Base-by-base conservation (phyloP, 1,284 basidiomycete species). In the Erythrobasidium hasegawianum region DNA sequence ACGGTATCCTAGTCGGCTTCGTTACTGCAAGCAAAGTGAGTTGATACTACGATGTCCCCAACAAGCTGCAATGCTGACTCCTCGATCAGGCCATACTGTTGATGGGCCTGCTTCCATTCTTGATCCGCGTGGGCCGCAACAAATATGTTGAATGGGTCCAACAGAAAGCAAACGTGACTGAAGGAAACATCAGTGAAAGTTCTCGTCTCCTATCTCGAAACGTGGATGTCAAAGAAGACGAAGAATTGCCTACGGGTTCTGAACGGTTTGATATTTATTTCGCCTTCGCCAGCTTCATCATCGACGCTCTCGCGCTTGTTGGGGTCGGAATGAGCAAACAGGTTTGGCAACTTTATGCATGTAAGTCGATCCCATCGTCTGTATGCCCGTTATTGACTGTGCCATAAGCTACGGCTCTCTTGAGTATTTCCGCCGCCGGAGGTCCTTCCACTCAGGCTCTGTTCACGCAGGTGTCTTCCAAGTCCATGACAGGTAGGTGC, bases 191-290 rank as follows among this genome's bases (percentile, higher is more conserved):
- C 5, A 65, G 55, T 45, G 62, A 65, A 26, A 58, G 62, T 20
- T 49, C 62, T 22, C 62, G 62, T 3, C 26, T 65, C 13, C 47
- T 65, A 3, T n/a, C 22, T 18, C 49, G 5, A 0, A 14, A 22
- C 18, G n/a, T 24, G 22, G n/a, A 47, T n/a, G 49, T 29, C 45
- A 57, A 49, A 9, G 40, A 14, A 9, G 40, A 52, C n/a, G 29
- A 33, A 13, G 24, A 24, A 26, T 18, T 11, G 45, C 18, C 45
- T 13, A 56, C 20, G 14, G 57, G 62, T 1, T 50, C 40, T 11
- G 62, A 65, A 53, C 41, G 62, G 1, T 65, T 65, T 24, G 62
- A 65, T 39, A 16, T 65, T 7, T 65, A 65, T 29, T 65, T 65
- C 29, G 62, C 43, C 13, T 55, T 41, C 7, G 18, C 41, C n/a